Evolutionary conservation across 2,329 filamentous ascomycete species (phyloP).

Genomic region (Trichophyton benhamiae): DNA sequence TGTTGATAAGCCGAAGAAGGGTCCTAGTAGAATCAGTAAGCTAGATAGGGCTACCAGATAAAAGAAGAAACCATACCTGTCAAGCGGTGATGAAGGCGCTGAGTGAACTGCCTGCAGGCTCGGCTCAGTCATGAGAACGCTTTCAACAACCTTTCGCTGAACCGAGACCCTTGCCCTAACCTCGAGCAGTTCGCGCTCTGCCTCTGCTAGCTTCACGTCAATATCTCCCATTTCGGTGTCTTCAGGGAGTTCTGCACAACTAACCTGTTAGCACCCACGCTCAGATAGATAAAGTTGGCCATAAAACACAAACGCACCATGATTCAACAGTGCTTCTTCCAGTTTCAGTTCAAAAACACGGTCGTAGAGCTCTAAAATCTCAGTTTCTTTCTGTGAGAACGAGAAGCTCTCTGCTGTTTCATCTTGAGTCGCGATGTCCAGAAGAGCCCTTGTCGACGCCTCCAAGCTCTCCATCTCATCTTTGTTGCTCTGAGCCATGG

Average conservation of each 20-base stretch:
- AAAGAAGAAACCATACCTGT: conserved; percentile 44
- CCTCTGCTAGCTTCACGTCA: conserved; percentile 38
- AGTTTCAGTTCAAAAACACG: conserved; percentile 58
- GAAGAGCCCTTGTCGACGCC: conserved; percentile 23
- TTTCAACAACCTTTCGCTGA: conserved; percentile 55
- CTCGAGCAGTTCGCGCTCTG: conserved; percentile 56
- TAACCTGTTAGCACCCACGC: not conserved
- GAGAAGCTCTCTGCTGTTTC: conserved; percentile 39
- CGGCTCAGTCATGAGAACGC: conserved; percentile 59
- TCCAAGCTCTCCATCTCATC: conserved; percentile 24
- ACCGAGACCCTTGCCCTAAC: conserved; percentile 58
- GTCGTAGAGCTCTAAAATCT: conserved; percentile 58
- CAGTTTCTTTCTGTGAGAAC: conserved; percentile 54
- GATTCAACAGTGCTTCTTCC: conserved; percentile 54
- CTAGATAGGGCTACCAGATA: not conserved
- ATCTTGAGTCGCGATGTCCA: conserved; percentile 28
- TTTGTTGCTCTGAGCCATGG: conserved; percentile 25
- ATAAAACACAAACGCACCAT: conserved; percentile 21
- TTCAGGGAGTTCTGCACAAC: not conserved
- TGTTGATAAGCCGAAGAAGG: conserved; percentile 52
- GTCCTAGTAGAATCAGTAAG: conserved; percentile 37
- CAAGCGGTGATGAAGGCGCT: conserved; percentile 51
- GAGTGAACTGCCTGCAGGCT: conserved; percentile 65
- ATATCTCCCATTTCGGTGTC: conserved; percentile 32
- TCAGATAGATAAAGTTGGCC: not conserved